Evolutionary conservation across 148 eudicot genomes (phyloP).

Genomic region (Bassia scoparia): DNA sequence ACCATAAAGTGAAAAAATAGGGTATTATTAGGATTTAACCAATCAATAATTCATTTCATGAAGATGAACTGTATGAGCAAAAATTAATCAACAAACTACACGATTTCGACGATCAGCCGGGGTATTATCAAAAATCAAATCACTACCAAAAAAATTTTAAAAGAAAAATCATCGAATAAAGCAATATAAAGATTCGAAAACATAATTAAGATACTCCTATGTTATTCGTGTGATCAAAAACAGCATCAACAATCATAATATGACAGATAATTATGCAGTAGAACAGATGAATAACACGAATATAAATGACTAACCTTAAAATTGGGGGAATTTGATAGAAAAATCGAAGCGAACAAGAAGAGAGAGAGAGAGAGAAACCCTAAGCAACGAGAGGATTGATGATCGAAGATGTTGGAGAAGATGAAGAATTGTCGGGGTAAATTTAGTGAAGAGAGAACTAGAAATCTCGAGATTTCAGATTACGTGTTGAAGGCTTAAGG

Average conservation of each 20-base stretch:
- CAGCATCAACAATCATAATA: background rate
- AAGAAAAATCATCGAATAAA: background rate
- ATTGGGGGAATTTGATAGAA: background rate
- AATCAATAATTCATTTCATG: background rate
- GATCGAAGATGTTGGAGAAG: background rate
- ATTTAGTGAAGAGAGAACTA: background rate
- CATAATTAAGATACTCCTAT: background rate
- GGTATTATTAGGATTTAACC: background rate
- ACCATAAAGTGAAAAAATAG: background rate
- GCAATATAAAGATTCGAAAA: background rate
- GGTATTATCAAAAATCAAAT: background rate
- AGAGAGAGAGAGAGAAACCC: conserved; percentile 5
- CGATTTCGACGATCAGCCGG: background rate
- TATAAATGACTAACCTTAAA: background rate
- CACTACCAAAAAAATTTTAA: background rate
- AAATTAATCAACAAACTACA: background rate
- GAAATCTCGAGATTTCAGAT: background rate
- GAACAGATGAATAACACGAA: too few relatives aligned
- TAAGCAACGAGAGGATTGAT: conserved; percentile 7
- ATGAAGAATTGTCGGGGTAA: background rate
- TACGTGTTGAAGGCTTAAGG: background rate
- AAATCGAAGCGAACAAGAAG: background rate
- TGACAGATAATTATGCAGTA: background rate
- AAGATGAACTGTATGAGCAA: background rate
- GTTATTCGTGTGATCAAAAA: background rate